Evolutionary conservation across 306 rosid genomes (phyloP).

Genomic region (Quercus berberidifolia): DNA sequence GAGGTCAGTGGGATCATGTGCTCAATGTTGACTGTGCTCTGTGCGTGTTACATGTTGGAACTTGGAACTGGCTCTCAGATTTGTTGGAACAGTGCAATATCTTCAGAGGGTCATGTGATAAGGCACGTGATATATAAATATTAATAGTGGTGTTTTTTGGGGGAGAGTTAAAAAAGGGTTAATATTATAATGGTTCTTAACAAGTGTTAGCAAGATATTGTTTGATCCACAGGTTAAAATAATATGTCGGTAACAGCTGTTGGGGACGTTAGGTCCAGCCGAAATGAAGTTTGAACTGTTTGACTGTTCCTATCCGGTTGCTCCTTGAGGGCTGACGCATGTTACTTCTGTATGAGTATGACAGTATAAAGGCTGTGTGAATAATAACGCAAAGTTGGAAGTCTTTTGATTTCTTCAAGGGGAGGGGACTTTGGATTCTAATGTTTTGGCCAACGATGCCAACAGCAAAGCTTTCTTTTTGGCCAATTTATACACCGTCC

Average conservation of each 20-base stretch:
- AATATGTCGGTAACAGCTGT: conserved; percentile 16
- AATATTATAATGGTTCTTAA: conserved; percentile 22
- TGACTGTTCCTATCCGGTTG: conserved; percentile 5
- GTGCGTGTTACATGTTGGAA: conserved; percentile 17
- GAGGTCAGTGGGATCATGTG: conserved; percentile 57
- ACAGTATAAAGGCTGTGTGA: not conserved
- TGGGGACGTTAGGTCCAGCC: not conserved
- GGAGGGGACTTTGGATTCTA: conserved; percentile 2
- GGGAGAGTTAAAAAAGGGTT: conserved; percentile 25
- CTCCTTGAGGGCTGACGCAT: not conserved
- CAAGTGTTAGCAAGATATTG: conserved; percentile 2
- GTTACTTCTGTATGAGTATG: not conserved
- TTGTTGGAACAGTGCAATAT: conserved; percentile 12
- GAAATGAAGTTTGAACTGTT: not conserved
- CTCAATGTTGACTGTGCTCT: conserved; percentile 37
- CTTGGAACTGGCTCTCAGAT: conserved; percentile 27
- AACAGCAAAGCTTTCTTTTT: not conserved
- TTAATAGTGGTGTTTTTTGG: conserved; percentile 15
- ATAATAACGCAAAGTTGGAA: conserved; percentile 4
- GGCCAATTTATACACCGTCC: too few relatives aligned
- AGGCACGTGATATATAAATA: conserved; percentile 49
- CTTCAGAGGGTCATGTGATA: conserved; percentile 42
- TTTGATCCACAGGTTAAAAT: conserved; percentile 21
- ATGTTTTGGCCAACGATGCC: not conserved
- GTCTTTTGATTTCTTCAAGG: not conserved